Conservation (phyloP, 169 alveolate species). For the Pseudocohnilembus persalinus region DNA sequence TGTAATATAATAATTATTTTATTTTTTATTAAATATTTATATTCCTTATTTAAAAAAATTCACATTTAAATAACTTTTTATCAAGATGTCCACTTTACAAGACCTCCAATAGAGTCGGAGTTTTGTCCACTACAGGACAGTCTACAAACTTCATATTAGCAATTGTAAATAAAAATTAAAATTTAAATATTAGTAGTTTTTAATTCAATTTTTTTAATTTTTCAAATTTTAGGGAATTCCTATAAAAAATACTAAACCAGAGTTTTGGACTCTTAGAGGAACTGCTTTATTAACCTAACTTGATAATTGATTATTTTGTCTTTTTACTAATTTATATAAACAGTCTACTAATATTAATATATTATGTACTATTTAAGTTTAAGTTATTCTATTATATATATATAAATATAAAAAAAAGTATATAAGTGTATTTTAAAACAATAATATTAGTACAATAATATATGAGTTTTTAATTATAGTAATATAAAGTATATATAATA, state of each 20-base stretch:
- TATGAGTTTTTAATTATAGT: too few species aligned
- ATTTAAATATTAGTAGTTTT: background rate
- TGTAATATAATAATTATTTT: conserved; percentile 17
- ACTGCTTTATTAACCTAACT: conserved; percentile 55
- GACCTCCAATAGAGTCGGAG: conserved; percentile 86
- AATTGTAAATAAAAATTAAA: conserved; percentile 31
- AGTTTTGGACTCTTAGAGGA: conserved; percentile 60
- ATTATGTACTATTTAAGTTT: background rate
- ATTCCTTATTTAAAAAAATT: too few species aligned
- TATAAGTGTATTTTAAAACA: too few species aligned
- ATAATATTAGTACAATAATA: too few species aligned
- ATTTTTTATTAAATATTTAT: background rate
- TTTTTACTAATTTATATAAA: background rate
- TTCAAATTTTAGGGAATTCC: conserved; percentile 1
- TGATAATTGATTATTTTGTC: conserved; percentile 46
- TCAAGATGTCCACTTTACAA: conserved; percentile 73
- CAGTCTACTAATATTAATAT: background rate
- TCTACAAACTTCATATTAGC: conserved; percentile 83
- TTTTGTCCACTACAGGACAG: conserved; percentile 85
- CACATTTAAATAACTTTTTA: too few species aligned
- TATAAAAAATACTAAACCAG: conserved; percentile 52
- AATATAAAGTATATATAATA: too few species aligned
- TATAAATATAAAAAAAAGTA: too few species aligned
- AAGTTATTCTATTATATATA: background rate
- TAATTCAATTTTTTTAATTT: too few species aligned